Conservation (phyloP, 2,329 filamentous ascomycete genomes). For the Xylariaceae sp. region DNA sequence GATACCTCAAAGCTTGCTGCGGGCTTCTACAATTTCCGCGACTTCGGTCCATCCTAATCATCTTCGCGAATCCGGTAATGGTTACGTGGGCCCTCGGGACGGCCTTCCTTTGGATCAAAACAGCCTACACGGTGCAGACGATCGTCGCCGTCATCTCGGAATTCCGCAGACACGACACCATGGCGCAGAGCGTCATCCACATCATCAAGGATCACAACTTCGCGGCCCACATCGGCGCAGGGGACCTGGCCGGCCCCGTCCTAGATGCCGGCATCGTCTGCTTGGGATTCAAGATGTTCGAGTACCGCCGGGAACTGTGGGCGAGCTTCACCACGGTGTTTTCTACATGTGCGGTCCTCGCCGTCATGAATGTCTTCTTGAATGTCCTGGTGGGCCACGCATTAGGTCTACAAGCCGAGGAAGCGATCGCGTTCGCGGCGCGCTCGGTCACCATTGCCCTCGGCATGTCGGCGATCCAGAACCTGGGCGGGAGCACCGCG, state of each 20-base stretch:
- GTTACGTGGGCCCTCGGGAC: conserved; percentile 33
- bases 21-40: conserved; percentile 20
- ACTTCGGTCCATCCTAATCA: conserved; percentile 22
- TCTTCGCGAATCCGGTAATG: conserved; percentile 35
- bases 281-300: conserved; percentile 40
- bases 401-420: conserved; percentile 30
- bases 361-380: conserved; percentile 32
- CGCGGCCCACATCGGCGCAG: conserved; percentile 32
- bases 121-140: conserved; percentile 19
- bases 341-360: conserved; percentile 30
- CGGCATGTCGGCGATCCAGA: conserved; percentile 33
- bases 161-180: conserved; percentile 31
- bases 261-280: conserved; percentile 38
- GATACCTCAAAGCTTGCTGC: conserved; percentile 26
- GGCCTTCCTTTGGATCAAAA: conserved; percentile 36
- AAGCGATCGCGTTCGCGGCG: conserved; percentile 36
- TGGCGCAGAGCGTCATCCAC: conserved; percentile 30
- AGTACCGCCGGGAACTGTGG: conserved; percentile 38
- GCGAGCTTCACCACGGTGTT: conserved; percentile 31
- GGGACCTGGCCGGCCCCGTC: conserved; percentile 33
- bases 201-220: conserved; percentile 15
- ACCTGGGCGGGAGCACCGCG: conserved; percentile 34
- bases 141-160: conserved; percentile 26
- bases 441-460: conserved; percentile 39
- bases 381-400: conserved; percentile 33